phyloP scores from a whole-genome alignment of 352 stramenopile species.

The Phytophthora pinifolia region DNA sequence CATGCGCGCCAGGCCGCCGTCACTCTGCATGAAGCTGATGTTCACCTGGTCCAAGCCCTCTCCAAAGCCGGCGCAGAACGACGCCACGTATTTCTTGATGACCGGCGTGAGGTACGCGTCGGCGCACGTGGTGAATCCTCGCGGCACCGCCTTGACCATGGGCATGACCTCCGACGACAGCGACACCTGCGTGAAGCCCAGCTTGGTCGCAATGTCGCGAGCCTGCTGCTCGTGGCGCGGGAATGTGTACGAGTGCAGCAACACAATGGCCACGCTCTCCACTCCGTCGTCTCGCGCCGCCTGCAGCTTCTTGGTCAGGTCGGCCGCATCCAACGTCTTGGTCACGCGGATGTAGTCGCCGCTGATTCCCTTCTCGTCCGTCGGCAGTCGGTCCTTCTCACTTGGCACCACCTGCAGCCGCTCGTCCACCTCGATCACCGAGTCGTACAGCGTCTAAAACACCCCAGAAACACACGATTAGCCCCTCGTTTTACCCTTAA shows the following conservation, averaged over 20 bases:
- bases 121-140: slow-evolving; percentile 96
- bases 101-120: slow-evolving; percentile 98
- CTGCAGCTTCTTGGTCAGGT: slow-evolving; percentile 85
- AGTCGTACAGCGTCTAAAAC: slow-evolving; percentile 94
- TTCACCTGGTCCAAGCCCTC: slow-evolving; percentile 85
- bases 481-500: background rate
- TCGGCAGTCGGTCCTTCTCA: slow-evolving; percentile 47
- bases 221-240: slow-evolving; percentile 92
- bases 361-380: slow-evolving; percentile 82
- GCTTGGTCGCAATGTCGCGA: slow-evolving; percentile 83
- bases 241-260: slow-evolving; percentile 97
- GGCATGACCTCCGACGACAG: slow-evolving; percentile 94
- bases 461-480: background rate
- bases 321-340: slow-evolving; percentile 76
- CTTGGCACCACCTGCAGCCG: slow-evolving; percentile 92
- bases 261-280: slow-evolving; percentile 94
- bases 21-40: slow-evolving; percentile 99
- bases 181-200: slow-evolving; percentile 95
- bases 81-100: slow-evolving; percentile 96
- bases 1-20: slow-evolving; percentile 97
- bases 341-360: slow-evolving; percentile 89
- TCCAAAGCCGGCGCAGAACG: slow-evolving; percentile 97
- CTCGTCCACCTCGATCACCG: slow-evolving; percentile 97
- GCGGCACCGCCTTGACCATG: slow-evolving; percentile 98
- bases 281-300: slow-evolving; percentile 84